Evolutionary conservation across 179 eudicot genomes (phyloP).

Genomic region (Heliamphora pulchella): DNA sequence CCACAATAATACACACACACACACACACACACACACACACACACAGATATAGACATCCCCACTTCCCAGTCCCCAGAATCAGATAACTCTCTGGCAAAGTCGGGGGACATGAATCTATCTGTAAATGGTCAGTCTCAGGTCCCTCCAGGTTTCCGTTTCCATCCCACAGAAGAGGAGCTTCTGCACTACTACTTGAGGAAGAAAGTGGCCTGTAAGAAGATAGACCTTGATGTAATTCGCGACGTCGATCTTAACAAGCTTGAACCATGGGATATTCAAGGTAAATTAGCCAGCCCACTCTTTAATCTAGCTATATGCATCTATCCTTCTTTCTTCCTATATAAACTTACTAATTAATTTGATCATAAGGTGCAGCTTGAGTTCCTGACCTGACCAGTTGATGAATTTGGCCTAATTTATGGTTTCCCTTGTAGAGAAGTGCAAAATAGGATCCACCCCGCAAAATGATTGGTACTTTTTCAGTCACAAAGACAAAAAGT

Average conservation of each 20-base stretch:
- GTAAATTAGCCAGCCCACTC: slow-evolving; percentile 8
- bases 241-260: slow-evolving; percentile 50
- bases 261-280: slow-evolving; percentile 57
- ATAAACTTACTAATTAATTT: no score
- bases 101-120: slow-evolving; percentile 30
- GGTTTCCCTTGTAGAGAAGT: slow-evolving; percentile 23
- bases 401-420: no score
- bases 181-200: slow-evolving; percentile 44
- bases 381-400: no score
- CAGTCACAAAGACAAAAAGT: slow-evolving; percentile 48
- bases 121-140: slow-evolving; percentile 37
- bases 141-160: slow-evolving; percentile 55
- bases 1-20: no score
- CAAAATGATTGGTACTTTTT: slow-evolving; percentile 51
- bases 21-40: no score
- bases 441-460: slow-evolving; percentile 38
- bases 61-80: no score
- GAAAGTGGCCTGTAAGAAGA: slow-evolving; percentile 32
- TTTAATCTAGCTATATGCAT: neutral
- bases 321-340: neutral
- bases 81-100: neutral
- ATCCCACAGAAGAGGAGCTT: slow-evolving; percentile 55
- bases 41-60: no score
- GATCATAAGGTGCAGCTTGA: no score
- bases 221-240: slow-evolving; percentile 44